phyloP scores from a whole-genome alignment of 768 basidiomycete species.

The Melanogaster broomeanus region DNA sequence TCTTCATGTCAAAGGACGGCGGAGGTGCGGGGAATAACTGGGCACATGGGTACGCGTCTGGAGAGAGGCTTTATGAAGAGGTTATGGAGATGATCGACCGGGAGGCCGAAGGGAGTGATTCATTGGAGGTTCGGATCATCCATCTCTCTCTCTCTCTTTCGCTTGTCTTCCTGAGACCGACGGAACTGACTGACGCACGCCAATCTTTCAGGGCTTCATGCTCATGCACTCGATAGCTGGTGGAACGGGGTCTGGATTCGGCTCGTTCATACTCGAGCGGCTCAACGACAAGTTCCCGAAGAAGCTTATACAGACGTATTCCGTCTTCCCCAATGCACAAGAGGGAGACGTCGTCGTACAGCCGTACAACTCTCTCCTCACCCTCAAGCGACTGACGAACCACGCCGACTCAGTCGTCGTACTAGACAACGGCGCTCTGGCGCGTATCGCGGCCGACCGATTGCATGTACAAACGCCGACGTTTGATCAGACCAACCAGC shows the following conservation, averaged over 20 bases:
- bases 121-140: conserved; percentile 70
- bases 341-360: conserved; percentile 98
- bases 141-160: too few relatives aligned
- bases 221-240: conserved; percentile 98
- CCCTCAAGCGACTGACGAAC: conserved; percentile 91
- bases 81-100: conserved; percentile 99
- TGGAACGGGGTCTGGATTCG: conserved; percentile 96
- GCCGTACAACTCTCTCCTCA: conserved; percentile 94
- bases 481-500: conserved; percentile 91
- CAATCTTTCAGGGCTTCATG: conserved; percentile 86
- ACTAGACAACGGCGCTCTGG: conserved; percentile 92
- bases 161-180: background rate
- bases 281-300: conserved; percentile 98
- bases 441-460: conserved; percentile 91
- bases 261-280: conserved; percentile 96
- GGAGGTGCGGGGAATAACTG: conserved; percentile 99
- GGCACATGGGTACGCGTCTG: conserved; percentile 92
- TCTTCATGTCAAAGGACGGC: conserved; percentile 93
- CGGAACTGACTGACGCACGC: background rate
- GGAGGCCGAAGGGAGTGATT: conserved; percentile 97
- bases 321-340: conserved; percentile 93
- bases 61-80: conserved; percentile 92
- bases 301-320: conserved; percentile 98
- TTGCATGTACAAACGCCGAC: conserved; percentile 85
- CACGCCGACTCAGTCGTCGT: conserved; percentile 98